Percentiles rank a stretch among this genome's conserved stretches.
Conservation (phyloP, 805 yeast species). For the Maudiozyma turicensis region DNA sequence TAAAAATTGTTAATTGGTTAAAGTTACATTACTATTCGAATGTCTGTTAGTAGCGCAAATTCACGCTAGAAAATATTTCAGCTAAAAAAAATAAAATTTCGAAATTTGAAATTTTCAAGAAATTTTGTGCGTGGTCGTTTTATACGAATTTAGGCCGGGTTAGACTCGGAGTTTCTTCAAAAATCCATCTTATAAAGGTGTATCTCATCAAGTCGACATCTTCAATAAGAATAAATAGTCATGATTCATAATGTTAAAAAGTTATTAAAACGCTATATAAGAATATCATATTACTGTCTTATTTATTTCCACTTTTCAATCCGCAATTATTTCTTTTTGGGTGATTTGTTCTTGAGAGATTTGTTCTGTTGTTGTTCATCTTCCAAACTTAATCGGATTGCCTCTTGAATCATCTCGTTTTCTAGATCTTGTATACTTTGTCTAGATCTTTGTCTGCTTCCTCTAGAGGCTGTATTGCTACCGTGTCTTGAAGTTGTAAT, state of each 20-base stretch:
- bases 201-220: not conserved
- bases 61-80: slow-evolving; percentile 13
- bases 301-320: not conserved
- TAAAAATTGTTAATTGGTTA: not conserved
- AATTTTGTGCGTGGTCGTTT: slow-evolving; percentile 6
- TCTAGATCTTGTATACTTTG: slow-evolving; percentile 40
- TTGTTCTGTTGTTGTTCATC: slow-evolving; percentile 41
- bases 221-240: not conserved
- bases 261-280: not conserved
- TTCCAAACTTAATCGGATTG: slow-evolving; percentile 55
- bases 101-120: not conserved
- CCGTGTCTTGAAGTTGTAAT: slow-evolving; percentile 5
- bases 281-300: not conserved
- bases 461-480: slow-evolving; percentile 2
- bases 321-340: not conserved
- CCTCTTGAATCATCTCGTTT: slow-evolving; percentile 77
- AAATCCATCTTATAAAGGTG: too few relatives aligned
- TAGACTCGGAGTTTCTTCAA: not conserved
- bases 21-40: not conserved
- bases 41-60: not conserved
- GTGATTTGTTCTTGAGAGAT: not conserved
- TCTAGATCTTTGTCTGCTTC: slow-evolving; percentile 6
- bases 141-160: not conserved
- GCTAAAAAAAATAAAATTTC: not conserved
- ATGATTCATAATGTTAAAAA: not conserved